phyloP scores from a whole-genome alignment of 2,329 filamentous ascomycete species.

The Tolypocladium guangdongense region DNA sequence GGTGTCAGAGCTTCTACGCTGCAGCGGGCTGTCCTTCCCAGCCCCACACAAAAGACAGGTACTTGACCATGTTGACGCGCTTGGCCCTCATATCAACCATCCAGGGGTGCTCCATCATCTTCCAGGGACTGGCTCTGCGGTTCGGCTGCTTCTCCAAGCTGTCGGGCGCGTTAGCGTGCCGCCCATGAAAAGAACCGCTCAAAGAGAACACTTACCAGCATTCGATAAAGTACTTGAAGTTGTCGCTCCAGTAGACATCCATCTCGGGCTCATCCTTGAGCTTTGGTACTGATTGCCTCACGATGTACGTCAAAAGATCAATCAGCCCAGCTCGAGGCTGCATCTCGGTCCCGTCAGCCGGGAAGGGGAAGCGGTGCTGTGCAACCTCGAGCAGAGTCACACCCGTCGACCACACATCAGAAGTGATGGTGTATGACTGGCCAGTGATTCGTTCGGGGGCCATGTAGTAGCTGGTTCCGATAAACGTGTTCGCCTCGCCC shows the following conservation, averaged over 20 bases:
- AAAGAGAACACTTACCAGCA: conserved; percentile 68
- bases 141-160: conserved; percentile 90
- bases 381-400: conserved; percentile 98
- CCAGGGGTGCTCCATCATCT: conserved; percentile 98
- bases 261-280: conserved; percentile 89
- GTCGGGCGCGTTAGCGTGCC: conserved; percentile 12
- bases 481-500: conserved; percentile 96
- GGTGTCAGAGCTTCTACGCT: not conserved
- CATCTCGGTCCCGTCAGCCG: conserved; percentile 90
- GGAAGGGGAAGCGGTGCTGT: conserved; percentile 96
- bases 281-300: conserved; percentile 87
- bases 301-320: conserved; percentile 93
- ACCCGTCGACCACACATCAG: conserved; percentile 94
- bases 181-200: not conserved
- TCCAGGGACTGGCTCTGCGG: conserved; percentile 87
- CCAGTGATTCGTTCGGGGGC: conserved; percentile 95
- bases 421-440: conserved; percentile 96
- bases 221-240: conserved; percentile 98
- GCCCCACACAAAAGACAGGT: conserved; percentile 90
- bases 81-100: conserved; percentile 94
- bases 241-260: conserved; percentile 88
- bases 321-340: conserved; percentile 88
- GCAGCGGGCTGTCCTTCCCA: conserved; percentile 58
- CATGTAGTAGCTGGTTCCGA: conserved; percentile 99
- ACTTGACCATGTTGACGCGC: conserved; percentile 95